Evolutionary conservation across 2,329 filamentous ascomycete species (phyloP), one percentile per base, ranked within the genome.

Genomic region (Penicillium sp.): DNA sequence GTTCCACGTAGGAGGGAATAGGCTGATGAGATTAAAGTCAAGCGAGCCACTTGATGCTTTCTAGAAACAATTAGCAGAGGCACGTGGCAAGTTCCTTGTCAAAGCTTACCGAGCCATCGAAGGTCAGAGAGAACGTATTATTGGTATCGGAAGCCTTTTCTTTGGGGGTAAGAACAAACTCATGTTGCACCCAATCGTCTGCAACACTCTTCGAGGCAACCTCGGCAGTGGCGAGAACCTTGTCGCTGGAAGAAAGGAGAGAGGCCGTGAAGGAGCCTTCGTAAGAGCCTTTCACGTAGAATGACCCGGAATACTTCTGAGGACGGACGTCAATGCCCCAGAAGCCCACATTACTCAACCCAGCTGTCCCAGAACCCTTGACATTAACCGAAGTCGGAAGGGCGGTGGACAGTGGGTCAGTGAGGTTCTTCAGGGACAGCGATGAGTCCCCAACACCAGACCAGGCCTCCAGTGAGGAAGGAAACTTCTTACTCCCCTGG

Each of bases 1-100:
- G 45, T 77, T 78, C 70, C 75, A 79, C 1, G 77, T 79, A 4
- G 76, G 75, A 2, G 75, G 75, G 62, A 78, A 79, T 33, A 79
- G 61, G 43, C 72, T 75, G 52, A 79, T 74, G 17, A 79, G 61
- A 51, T 75, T 74, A 63, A 80, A 78, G 57, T 77, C 71, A 8
- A 76, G 63, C 1, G 69, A 69, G 29, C 67, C 67, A 6, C 64
- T 65, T 6, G 65, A 62, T 19, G 69, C 64, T 52, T 69, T 64
- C 62, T 64, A 33, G 2, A 28, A 12, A 6, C 1, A 34, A 26
- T 54, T 28, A 55, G 47, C 21, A 21, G 26, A 4, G 1, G 4
- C 2, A 9, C 9, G 1, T 21, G 8, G 22, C 2, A 19, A 2
- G 2, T 26, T 17, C 1, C 8, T 15, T 12, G 3, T 21, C 19